These are phyloP conservation scores for Nitzschia palea DNA, from an alignment of 108 stramenopile genomes.

Conservation along the genomic window DNA sequence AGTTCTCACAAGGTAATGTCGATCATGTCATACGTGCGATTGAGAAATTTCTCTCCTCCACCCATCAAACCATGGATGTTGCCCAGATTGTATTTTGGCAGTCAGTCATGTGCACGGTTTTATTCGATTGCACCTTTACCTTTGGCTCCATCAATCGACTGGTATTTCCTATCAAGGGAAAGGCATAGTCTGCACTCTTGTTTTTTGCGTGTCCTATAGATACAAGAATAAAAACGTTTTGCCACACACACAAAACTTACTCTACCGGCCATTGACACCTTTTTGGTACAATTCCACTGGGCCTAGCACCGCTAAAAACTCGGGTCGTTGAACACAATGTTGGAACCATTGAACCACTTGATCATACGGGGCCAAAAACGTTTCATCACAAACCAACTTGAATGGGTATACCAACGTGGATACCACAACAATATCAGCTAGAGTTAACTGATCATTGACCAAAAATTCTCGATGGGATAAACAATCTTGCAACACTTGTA, in stretches of 20 bases:
- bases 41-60: background rate
- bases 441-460: constrained; percentile 79
- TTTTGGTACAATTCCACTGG: constrained; percentile 72
- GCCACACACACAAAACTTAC: no score
- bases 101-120: constrained; percentile 9
- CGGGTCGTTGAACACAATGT: constrained; percentile 78
- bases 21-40: background rate
- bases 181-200: background rate
- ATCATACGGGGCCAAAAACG: constrained; percentile 60
- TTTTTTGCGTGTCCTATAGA: no score
- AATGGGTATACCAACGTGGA: constrained; percentile 89
- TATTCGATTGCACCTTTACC: constrained; percentile 7
- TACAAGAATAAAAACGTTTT: no score
- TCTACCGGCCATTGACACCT: background rate
- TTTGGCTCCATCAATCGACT: constrained; percentile 23
- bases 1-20: no score
- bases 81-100: constrained; percentile 10
- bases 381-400: constrained; percentile 74
- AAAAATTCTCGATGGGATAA: constrained; percentile 46
- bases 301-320: constrained; percentile 84
- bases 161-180: background rate
- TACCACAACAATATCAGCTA: constrained; percentile 90
- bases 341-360: constrained; percentile 84
- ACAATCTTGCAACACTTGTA: constrained; percentile 67
- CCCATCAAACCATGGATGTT: background rate